Percentiles rank a stretch among this genome's conserved stretches.
Evolutionary conservation across 2,329 filamentous ascomycete genomes (phyloP).

Genomic region (Penicillium sp.): DNA sequence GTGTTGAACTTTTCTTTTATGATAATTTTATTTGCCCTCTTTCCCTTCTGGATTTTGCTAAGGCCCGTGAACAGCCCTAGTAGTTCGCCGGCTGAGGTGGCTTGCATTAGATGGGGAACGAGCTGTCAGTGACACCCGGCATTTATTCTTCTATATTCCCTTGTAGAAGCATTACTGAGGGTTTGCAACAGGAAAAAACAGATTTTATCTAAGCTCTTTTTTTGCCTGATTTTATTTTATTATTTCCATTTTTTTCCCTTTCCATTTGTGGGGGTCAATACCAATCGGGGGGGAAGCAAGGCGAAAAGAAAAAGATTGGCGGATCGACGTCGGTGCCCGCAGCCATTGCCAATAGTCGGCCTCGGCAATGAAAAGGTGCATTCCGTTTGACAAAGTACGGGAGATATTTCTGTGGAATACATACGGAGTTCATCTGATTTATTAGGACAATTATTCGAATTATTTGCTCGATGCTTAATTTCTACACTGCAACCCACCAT

Average conservation of each 20-base stretch:
- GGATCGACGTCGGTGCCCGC: constrained; percentile 43
- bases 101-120: constrained; percentile 37
- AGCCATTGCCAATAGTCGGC: constrained; percentile 43
- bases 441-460: no score
- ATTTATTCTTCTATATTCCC: no score
- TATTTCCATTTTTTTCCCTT: neutral
- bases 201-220: neutral
- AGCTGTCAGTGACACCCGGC: constrained; percentile 36
- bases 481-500: neutral
- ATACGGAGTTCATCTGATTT: neutral
- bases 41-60: constrained; percentile 3
- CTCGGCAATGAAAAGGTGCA: constrained; percentile 34
- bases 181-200: neutral
- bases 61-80: constrained; percentile 1
- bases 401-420: no score
- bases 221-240: neutral
- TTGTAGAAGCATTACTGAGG: no score
- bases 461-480: constrained; percentile 1
- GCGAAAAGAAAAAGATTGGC: constrained; percentile 30
- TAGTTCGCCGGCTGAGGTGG: constrained; percentile 27
- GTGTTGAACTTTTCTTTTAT: constrained; percentile 1
- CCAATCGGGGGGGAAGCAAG: constrained; percentile 39
- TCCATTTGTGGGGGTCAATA: constrained; percentile 5
- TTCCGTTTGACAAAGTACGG: constrained; percentile 34
- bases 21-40: constrained; percentile 11